Evolutionary conservation across 768 basidiomycete genomes (phyloP).

Genomic region (Suillus subluteus): DNA sequence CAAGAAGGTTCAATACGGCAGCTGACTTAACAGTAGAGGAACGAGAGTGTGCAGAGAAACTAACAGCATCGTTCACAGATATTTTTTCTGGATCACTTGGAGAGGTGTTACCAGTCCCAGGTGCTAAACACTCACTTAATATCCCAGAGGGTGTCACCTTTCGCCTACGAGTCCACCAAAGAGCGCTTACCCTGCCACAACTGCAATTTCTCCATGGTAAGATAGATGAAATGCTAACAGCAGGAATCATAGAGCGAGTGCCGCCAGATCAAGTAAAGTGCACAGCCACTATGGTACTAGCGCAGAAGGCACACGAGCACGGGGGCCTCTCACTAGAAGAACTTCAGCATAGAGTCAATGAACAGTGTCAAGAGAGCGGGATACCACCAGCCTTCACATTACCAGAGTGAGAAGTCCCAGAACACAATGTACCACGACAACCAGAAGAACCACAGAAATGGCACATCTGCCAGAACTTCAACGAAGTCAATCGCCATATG

Average conservation of each 20-base stretch:
- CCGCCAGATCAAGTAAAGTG: background rate
- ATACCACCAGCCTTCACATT: no score
- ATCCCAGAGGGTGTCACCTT: background rate
- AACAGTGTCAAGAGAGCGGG: no score
- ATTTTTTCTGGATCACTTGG: constrained; percentile 42
- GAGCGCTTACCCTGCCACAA: constrained; percentile 10
- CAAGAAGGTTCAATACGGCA: no score
- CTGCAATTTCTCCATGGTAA: background rate
- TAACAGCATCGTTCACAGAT: constrained; percentile 28
- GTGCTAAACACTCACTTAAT: background rate
- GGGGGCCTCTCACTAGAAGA: constrained; percentile 36
- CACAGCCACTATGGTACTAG: constrained; percentile 32
- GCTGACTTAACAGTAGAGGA: no score
- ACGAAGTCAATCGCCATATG: no score
- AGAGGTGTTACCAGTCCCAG: constrained; percentile 37
- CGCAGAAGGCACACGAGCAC: constrained; percentile 38
- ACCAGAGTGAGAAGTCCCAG: no score
- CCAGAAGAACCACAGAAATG: no score
- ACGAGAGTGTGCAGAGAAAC: no score
- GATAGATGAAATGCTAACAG: constrained; percentile 3
- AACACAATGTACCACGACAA: rapidly evolving
- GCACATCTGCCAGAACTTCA: no score
- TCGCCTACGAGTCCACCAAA: background rate
- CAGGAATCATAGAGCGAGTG: constrained; percentile 1
- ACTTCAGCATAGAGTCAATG: constrained; percentile 15